Conservation (phyloP, 805 yeast genomes). For the Metahyphopichia silvanorum region DNA sequence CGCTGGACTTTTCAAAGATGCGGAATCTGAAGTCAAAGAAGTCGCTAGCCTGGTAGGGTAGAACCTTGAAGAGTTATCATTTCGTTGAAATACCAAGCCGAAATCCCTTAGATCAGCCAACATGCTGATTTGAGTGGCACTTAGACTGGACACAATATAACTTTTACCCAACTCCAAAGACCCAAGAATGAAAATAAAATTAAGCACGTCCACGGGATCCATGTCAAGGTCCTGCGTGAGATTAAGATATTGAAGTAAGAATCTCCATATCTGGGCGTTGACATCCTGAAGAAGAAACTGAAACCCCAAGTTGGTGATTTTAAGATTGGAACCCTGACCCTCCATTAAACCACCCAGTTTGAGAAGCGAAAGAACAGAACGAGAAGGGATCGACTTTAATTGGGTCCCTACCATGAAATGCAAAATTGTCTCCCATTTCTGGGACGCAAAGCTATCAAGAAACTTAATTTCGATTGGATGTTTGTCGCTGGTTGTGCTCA, state of each 20-base stretch:
- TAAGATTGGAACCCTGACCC: constrained; percentile 45
- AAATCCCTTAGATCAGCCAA: constrained; percentile 86
- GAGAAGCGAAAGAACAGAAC: constrained; percentile 75
- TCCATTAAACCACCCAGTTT: constrained; percentile 88
- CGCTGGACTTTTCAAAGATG: constrained; percentile 68
- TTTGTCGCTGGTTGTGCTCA: constrained; percentile 51
- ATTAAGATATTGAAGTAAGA: constrained; percentile 80
- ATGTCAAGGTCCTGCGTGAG: constrained; percentile 79
- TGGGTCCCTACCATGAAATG: constrained; percentile 98
- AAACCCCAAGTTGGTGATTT: constrained; percentile 88
- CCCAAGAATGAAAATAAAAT: constrained; percentile 90
- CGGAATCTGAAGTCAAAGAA: constrained; percentile 80
- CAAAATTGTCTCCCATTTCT: constrained; percentile 90
- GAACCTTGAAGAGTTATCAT: constrained; percentile 56
- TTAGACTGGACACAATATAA: constrained; percentile 66
- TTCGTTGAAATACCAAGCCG: constrained; percentile 74
- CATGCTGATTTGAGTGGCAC: constrained; percentile 81
- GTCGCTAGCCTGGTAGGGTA: constrained; percentile 92
- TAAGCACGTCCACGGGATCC: constrained; percentile 95
- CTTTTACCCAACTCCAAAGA: constrained; percentile 88
- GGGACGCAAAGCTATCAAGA: constrained; percentile 75
- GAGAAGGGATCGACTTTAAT: constrained; percentile 62
- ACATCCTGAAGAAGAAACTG: constrained; percentile 91
- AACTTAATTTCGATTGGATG: constrained; percentile 59
- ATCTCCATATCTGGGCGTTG: constrained; percentile 92